phyloP scores from a whole-genome alignment of 176 grass and related monocot genomes.

The Saccharum spontaneum region DNA sequence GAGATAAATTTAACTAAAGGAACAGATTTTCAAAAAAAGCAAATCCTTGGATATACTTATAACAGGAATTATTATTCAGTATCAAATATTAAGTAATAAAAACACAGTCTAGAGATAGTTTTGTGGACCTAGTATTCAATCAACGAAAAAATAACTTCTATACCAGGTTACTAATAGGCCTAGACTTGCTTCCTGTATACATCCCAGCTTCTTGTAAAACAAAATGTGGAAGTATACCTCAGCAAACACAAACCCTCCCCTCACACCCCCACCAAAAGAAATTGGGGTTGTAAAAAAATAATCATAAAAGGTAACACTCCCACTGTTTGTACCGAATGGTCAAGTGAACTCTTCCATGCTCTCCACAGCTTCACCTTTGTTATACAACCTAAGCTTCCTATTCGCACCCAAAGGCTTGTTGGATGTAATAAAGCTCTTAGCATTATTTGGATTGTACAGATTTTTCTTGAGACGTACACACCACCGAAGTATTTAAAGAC shows the following conservation, averaged over 20 bases:
- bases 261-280: background rate
- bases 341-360: background rate
- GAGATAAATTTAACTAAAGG: background rate
- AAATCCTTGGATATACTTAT: background rate
- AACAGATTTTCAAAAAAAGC: background rate
- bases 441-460: background rate
- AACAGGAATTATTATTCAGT: background rate
- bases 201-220: background rate
- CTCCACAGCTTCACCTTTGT: background rate
- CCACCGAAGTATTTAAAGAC: slow-evolving; percentile 25
- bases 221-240: background rate
- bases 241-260: background rate
- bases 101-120: background rate
- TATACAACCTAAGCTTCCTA: background rate
- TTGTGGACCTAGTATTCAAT: background rate
- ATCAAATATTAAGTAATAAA: background rate
- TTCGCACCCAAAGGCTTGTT: background rate
- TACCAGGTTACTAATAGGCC: background rate
- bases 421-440: background rate
- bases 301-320: background rate
- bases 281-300: background rate
- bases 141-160: background rate
- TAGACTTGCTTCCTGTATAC: background rate
- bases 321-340: background rate
- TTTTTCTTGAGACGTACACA: background rate